Evolutionary conservation across 2,329 filamentous ascomycete genomes (phyloP).

Genomic region (Nemania diffusa): DNA sequence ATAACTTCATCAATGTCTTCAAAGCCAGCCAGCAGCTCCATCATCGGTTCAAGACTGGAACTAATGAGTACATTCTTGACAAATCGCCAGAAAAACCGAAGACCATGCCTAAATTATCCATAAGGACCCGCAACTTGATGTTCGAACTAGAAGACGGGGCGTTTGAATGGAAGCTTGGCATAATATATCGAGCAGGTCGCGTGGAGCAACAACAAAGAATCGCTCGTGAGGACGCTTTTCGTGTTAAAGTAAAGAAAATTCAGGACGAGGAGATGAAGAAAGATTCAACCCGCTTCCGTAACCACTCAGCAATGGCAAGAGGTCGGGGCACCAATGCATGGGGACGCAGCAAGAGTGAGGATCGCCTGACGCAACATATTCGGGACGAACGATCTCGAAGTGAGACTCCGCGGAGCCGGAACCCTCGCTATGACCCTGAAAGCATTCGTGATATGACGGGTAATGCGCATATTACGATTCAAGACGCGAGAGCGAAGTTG

Average conservation of each 20-base stretch:
- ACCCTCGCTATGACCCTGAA: slow-evolving; percentile 82
- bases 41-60: slow-evolving; percentile 88
- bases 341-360: slow-evolving; percentile 67
- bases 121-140: slow-evolving; percentile 82
- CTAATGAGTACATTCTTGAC: slow-evolving; percentile 86
- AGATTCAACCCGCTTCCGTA: slow-evolving; percentile 63
- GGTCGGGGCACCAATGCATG: slow-evolving; percentile 52
- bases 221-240: slow-evolving; percentile 89
- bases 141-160: slow-evolving; percentile 96
- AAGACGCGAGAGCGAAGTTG: slow-evolving; percentile 80
- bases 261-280: slow-evolving; percentile 73
- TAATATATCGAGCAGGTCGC: slow-evolving; percentile 90
- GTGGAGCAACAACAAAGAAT: slow-evolving; percentile 90
- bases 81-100: slow-evolving; percentile 90
- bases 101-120: slow-evolving; percentile 82
- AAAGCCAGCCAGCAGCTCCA: slow-evolving; percentile 93
- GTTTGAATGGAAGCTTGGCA: slow-evolving; percentile 96
- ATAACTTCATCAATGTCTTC: slow-evolving; percentile 87
- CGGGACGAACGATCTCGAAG: slow-evolving; percentile 48
- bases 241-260: slow-evolving; percentile 86
- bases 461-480: slow-evolving; percentile 75
- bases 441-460: slow-evolving; percentile 75
- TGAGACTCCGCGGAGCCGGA: slow-evolving; percentile 54
- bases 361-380: slow-evolving; percentile 52
- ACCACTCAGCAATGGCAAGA: slow-evolving; percentile 62